Evolutionary conservation across 164 flowering plant species (phyloP).

Genomic region (Taxillus chinensis): DNA sequence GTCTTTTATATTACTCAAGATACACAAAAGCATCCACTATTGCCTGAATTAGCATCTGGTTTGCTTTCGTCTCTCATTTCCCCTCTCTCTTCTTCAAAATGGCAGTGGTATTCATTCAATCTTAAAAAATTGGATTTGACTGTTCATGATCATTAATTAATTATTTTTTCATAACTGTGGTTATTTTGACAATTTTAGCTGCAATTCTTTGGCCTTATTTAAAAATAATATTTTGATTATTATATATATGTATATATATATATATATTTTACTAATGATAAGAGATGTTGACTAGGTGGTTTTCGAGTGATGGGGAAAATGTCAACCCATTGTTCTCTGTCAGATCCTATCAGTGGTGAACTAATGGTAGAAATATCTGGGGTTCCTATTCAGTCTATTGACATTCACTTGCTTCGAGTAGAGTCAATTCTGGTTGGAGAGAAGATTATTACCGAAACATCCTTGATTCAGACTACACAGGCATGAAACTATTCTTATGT

Average conservation of each 20-base stretch:
- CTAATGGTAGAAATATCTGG: slow-evolving; percentile 75
- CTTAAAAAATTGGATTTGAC: not conserved
- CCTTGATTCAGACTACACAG: slow-evolving; percentile 86
- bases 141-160: not conserved
- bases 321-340: slow-evolving; percentile 54
- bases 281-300: slow-evolving; percentile 44
- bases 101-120: not conserved
- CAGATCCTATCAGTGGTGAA: slow-evolving; percentile 66
- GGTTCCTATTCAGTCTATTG: slow-evolving; percentile 72
- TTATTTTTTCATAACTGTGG: not conserved
- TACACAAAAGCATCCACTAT: slow-evolving; percentile 79
- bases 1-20: slow-evolving; percentile 85
- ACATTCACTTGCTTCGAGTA: slow-evolving; percentile 63
- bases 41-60: slow-evolving; percentile 80
- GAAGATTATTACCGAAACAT: slow-evolving; percentile 55
- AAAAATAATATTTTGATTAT: too few relatives aligned
- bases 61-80: not conserved
- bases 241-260: not conserved
- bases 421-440: slow-evolving; percentile 87
- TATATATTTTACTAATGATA: not conserved
- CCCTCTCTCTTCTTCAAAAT: not conserved
- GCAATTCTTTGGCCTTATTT: not conserved
- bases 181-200: not conserved
- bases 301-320: slow-evolving; percentile 71
- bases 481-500: slow-evolving; percentile 20